phyloP scores from a whole-genome alignment of 306 rosid genomes.

The Cucurbita argyrosperma region DNA sequence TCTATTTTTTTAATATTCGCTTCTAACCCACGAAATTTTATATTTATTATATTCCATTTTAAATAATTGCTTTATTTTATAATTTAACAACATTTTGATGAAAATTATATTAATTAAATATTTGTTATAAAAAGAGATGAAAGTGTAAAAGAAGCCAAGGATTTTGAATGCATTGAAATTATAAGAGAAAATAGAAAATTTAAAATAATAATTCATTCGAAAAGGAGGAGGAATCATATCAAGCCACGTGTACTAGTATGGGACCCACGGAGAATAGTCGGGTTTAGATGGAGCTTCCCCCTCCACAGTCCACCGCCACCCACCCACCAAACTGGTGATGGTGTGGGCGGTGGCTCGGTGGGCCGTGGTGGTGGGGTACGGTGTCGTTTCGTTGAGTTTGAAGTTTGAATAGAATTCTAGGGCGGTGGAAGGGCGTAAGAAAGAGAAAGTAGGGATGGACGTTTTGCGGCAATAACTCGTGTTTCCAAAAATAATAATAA shows the following conservation, averaged over 20 bases:
- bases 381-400: background rate
- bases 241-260: background rate
- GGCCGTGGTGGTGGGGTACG: background rate
- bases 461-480: too few relatives aligned
- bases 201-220: background rate
- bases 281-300: background rate
- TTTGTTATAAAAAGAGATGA: background rate
- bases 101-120: too few relatives aligned
- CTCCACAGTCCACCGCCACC: background rate
- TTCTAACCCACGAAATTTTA: background rate
- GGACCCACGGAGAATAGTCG: background rate
- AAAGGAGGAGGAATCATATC: background rate
- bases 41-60: background rate
- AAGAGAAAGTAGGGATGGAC: background rate
- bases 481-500: too few relatives aligned
- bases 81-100: background rate
- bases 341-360: background rate
- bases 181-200: background rate
- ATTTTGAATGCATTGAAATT: background rate
- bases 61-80: too few relatives aligned
- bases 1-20: background rate
- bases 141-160: background rate
- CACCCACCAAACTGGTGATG: background rate
- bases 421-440: conserved; percentile 4
- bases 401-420: background rate